Evolutionary conservation across 2,329 filamentous ascomycete genomes (phyloP).

Genomic region (Xylaria sp.): DNA sequence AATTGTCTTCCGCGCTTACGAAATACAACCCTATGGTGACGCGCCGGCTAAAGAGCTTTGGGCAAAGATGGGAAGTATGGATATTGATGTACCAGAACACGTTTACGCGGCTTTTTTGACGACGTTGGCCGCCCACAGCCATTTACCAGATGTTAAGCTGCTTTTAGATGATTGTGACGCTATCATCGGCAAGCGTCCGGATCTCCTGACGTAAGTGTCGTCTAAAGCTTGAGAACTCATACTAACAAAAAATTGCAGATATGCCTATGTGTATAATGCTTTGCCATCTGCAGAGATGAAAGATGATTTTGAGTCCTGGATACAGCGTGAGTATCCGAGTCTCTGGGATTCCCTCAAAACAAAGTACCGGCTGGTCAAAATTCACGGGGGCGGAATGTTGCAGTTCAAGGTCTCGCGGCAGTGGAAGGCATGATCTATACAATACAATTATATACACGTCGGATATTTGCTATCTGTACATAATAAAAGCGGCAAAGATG

Average conservation of each 20-base stretch:
- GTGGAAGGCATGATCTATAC: conserved; percentile 59
- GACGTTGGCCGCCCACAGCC: conserved; percentile 77
- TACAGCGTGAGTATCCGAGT: conserved; percentile 71
- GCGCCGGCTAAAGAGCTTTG: conserved; percentile 74
- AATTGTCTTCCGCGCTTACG: conserved; percentile 82
- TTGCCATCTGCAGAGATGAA: conserved; percentile 74
- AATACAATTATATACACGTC: conserved; percentile 44
- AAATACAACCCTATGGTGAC: conserved; percentile 68
- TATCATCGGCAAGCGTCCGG: conserved; percentile 60
- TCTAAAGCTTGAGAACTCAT: background rate
- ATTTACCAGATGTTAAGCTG: conserved; percentile 73
- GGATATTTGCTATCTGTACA: conserved; percentile 47
- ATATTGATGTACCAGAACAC: conserved; percentile 77
- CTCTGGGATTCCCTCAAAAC: conserved; percentile 74
- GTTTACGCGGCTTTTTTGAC: conserved; percentile 83
- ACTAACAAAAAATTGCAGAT: conserved; percentile 50
- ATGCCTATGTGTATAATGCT: conserved; percentile 81
- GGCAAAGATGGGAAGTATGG: conserved; percentile 76
- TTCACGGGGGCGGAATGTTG: conserved; percentile 57
- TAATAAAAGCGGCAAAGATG: conserved; percentile 40
- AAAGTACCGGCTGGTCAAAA: conserved; percentile 57
- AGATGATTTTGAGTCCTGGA: conserved; percentile 78
- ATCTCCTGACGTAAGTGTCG: conserved; percentile 43
- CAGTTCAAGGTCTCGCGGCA: conserved; percentile 62
- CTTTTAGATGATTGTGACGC: conserved; percentile 74